Base-by-base conservation (phyloP, 2,329 filamentous ascomycete genomes). In the Colletotrichum endophyticum region DNA sequence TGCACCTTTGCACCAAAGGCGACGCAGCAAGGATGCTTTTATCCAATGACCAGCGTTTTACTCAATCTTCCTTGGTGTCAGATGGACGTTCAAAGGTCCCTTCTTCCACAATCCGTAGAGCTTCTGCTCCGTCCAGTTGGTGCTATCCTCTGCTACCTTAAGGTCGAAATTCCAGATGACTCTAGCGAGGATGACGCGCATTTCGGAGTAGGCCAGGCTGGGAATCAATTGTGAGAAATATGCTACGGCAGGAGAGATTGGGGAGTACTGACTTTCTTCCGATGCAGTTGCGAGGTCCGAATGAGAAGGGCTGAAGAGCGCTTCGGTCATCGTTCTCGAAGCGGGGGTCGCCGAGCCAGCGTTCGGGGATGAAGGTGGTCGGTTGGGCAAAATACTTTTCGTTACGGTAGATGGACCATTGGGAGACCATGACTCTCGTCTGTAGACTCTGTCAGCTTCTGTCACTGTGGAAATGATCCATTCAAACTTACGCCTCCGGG, bases 231-330 rank as follows among this genome's bases (percentile, higher is more conserved):
- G 6, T 63, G 9, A 19, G 44, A 3, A 6, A 39, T 44, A 16
- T 36, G 19, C 9, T 49, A n/a, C 19, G 19, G 11, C 9, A 15
- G 2, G 39, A n/a, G 19, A n/a, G 19, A n/a, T 49, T n/a, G 39
- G 19, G 19, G 39, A 49, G 3, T 12, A 73, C 82, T 80, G 81
- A 88, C 87, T 89, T 89, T 70, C 83, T 83, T 1, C 89, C 89
- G 27, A 91, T 83, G 73, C 89, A 91, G 59, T 89, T 88, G 1
- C 89, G 81, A 8, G 89, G 86, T 0, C 89, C 88, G 3, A 87
- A 62, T 5, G 85, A 85, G 75, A 91, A 90, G 1, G 89, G 87
- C 79, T 89, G 86, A 63, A 88, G 82, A 2, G 84, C 85, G 0
- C 86, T 85, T 44, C 62, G 78, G 4, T 78, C 70, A 56, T 84